Conservation (phyloP, 257 asterid species). For the Solanum boliviense region DNA sequence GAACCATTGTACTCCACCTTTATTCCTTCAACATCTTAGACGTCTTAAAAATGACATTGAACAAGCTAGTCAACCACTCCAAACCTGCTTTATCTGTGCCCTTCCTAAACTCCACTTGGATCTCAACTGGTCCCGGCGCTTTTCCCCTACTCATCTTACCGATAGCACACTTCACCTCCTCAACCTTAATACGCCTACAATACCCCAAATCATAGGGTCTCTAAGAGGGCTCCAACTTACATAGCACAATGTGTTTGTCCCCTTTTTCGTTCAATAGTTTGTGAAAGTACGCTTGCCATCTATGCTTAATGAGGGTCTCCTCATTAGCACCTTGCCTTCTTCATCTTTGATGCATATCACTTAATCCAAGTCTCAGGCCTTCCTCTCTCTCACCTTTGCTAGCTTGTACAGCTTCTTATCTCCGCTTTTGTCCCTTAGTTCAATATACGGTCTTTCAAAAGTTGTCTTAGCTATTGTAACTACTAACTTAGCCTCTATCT, state of each 20-base stretch:
- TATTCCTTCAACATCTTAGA: not conserved
- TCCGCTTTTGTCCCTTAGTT: not conserved
- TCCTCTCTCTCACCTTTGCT: not conserved
- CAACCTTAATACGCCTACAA: not conserved
- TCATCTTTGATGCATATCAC: not conserved
- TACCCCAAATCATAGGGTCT: not conserved
- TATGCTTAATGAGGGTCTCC: not conserved
- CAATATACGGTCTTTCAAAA: not conserved
- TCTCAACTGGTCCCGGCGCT: not conserved
- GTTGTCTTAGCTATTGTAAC: not conserved
- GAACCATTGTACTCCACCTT: not conserved
- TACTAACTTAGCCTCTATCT: not conserved
- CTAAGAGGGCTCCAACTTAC: not conserved
- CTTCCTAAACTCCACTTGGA: not conserved
- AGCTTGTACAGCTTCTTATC: not conserved
- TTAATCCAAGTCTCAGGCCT: not conserved
- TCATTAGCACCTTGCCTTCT: not conserved
- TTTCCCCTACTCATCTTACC: not conserved
- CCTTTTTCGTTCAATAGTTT: not conserved
- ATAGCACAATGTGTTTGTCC: not conserved
- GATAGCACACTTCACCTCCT: not conserved
- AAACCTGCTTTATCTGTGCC: not conserved
- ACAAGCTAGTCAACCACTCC: not conserved
- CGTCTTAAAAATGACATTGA: not conserved
- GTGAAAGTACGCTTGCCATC: not conserved